Percentiles rank a stretch among this genome's conserved stretches.
Evolutionary conservation across 805 yeast genomes (phyloP).

Genomic region (Candida fluviatilis): DNA sequence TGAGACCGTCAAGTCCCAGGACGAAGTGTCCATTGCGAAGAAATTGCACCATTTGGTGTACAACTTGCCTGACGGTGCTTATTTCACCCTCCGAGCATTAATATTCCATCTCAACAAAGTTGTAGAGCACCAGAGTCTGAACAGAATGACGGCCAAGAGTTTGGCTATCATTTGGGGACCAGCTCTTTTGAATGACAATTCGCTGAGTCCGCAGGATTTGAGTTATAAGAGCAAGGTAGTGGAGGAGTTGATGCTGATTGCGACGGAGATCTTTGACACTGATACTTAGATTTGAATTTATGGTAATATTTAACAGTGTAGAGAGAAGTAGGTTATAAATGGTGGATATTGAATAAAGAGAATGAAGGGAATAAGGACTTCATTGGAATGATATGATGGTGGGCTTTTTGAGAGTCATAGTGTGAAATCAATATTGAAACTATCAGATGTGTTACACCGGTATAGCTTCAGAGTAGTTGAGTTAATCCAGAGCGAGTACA

Average conservation of each 20-base stretch:
- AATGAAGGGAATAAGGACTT: too few relatives aligned
- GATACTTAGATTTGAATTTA: constrained; percentile 18
- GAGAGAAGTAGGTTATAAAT: too few relatives aligned
- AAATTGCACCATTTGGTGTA: constrained; percentile 86
- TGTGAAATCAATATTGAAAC: too few relatives aligned
- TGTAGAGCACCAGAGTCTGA: constrained; percentile 53
- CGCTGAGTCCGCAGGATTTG: constrained; percentile 65
- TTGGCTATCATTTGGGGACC: constrained; percentile 96
- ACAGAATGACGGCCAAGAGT: constrained; percentile 79
- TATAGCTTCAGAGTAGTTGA: too few relatives aligned
- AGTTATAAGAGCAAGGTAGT: constrained; percentile 72
- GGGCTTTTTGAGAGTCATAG: too few relatives aligned
- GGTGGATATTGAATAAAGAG: too few relatives aligned
- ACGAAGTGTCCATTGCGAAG: constrained; percentile 48
- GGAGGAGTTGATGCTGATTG: constrained; percentile 79
- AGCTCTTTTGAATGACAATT: constrained; percentile 65
- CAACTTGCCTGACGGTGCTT: constrained; percentile 90
- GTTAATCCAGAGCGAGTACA: too few relatives aligned
- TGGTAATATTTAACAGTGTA: too few relatives aligned
- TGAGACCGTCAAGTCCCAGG: constrained; percentile 55
- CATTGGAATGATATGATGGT: too few relatives aligned
- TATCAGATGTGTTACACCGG: too few relatives aligned
- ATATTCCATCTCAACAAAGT: constrained; percentile 82
- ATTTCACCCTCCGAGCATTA: constrained; percentile 82
- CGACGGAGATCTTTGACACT: constrained; percentile 66